Percentiles rank a stretch among this genome's conserved stretches.
Conservation (phyloP, 352 stramenopile species). For the Globisporangium ultimum region DNA sequence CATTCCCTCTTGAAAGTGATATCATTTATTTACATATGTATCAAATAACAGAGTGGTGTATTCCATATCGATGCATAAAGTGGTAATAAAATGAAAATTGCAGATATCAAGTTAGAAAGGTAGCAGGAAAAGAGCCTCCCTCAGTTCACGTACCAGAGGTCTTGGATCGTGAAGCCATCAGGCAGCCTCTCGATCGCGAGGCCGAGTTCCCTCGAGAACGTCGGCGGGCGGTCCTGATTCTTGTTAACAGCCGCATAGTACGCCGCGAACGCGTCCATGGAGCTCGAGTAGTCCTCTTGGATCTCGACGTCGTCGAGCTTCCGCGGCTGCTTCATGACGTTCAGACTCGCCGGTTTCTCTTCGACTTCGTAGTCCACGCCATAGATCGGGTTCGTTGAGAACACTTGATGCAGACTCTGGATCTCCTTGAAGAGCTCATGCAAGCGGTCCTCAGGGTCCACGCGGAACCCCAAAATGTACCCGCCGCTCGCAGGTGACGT, state of each 20-base stretch:
- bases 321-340: slow-evolving; percentile 67
- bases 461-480: slow-evolving; percentile 91
- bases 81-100: not conserved
- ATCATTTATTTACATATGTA: too few relatives aligned
- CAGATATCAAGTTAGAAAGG: not conserved
- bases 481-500: slow-evolving; percentile 74
- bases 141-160: slow-evolving; percentile 70
- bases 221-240: slow-evolving; percentile 64
- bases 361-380: slow-evolving; percentile 87
- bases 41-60: too few relatives aligned
- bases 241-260: slow-evolving; percentile 89
- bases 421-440: slow-evolving; percentile 86
- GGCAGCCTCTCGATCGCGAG: slow-evolving; percentile 85
- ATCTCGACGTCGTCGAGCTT: slow-evolving; percentile 89
- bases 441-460: slow-evolving; percentile 86
- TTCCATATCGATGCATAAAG: too few relatives aligned
- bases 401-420: slow-evolving; percentile 77
- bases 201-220: slow-evolving; percentile 79
- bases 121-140: too few relatives aligned
- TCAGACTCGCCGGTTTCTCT: slow-evolving; percentile 59
- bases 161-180: slow-evolving; percentile 60
- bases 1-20: too few relatives aligned
- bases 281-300: slow-evolving; percentile 80
- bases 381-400: slow-evolving; percentile 86
- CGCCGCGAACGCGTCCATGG: slow-evolving; percentile 84